Base-by-base conservation (phyloP, 768 basidiomycete genomes). In the Xanthoconium purpureum region DNA sequence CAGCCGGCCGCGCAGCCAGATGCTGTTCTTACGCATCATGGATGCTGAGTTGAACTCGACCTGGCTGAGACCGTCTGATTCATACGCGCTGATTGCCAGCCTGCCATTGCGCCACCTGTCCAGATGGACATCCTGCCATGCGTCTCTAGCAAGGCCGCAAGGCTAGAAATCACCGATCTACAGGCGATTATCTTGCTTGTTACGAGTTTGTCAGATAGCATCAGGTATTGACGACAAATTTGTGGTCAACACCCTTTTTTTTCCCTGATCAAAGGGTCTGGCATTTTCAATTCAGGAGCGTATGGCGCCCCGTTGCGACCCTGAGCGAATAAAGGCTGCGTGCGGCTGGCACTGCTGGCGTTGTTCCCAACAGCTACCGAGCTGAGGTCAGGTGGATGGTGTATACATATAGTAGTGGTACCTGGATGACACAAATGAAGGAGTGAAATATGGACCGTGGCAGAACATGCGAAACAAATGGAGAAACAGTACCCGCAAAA, bases 371-470 rank as follows among this genome's bases (percentile, higher is more conserved):
- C 32, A 51, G 43, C 39, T 40, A 47, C 57, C 44, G 42, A 57
- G 18, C 17, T 35, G 32, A 17, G 18, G 13, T 24, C 24, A 11
- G 40, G 40, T 52, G 51, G 53, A 58, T 55, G 44, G 55, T 59
- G 60, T 62, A 57, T 63, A 66, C 59, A 66, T 47, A 60, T 54
- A 57, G 24, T 56, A 57, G 46, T 66, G 43, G 59, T 72, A 62
- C 66, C 63, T 62, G 54, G 45, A 60, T 36, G 55, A 57, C 42
- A 66, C 60, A 58, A 72, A 64, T 44, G 60, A 70, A 59, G 70
- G 69, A 45, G 58, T 56, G 66, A 60, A 60, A 62, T 55, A 62
- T 52, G 55, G 50, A 66, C 58, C 54, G 49, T 61, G 9, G n/a
- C n/a, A n/a, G 59, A 35, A 63, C 44, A 51, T 53, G 63, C 52